phyloP scores from a whole-genome alignment of 495 filamentous ascomycete genomes.

The Delitschia confertaspora region DNA sequence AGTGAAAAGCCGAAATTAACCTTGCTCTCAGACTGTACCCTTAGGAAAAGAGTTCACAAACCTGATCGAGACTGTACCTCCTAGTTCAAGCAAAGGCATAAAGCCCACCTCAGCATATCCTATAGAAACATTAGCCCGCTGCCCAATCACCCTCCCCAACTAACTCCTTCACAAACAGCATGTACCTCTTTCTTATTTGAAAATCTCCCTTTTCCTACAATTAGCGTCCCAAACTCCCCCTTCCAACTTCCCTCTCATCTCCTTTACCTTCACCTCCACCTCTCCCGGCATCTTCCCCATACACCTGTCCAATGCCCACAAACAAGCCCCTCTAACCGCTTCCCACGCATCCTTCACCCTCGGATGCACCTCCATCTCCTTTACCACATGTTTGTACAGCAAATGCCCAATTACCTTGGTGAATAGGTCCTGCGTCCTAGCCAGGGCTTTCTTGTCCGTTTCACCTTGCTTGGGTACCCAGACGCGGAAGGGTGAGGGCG shows the following conservation, averaged over 20 bases:
- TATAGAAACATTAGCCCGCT: too few species aligned
- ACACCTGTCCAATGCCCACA: constrained; percentile 6
- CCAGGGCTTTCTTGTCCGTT: not conserved
- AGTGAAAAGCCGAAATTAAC: too few species aligned
- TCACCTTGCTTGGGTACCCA: not conserved
- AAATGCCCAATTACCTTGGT: constrained; percentile 5
- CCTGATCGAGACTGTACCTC: too few species aligned
- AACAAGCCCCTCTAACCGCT: constrained; percentile 10
- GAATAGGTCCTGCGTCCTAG: constrained; percentile 6
- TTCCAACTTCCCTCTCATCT: constrained; percentile 9
- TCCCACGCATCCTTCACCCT: constrained; percentile 3
- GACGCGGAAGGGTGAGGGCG: not conserved
- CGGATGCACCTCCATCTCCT: not conserved
- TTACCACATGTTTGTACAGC: not conserved
- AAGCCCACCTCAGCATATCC: too few species aligned
- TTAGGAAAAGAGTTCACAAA: too few species aligned
- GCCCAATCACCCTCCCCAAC: constrained; percentile 1
- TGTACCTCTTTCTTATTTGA: too few species aligned
- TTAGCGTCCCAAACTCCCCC: constrained; percentile 4
- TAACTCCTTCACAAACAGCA: not conserved
- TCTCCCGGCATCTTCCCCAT: constrained; percentile 18
- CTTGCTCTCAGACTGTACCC: too few species aligned
- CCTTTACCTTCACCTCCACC: constrained; percentile 15
- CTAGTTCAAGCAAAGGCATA: too few species aligned
- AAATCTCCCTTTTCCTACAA: not conserved